A percentile compares a stretch with the other conserved stretches of the same genome.
These are phyloP conservation scores for Xanthoceras sorbifolium DNA, from an alignment of 345 rosid species.

Conservation along the genomic window DNA sequence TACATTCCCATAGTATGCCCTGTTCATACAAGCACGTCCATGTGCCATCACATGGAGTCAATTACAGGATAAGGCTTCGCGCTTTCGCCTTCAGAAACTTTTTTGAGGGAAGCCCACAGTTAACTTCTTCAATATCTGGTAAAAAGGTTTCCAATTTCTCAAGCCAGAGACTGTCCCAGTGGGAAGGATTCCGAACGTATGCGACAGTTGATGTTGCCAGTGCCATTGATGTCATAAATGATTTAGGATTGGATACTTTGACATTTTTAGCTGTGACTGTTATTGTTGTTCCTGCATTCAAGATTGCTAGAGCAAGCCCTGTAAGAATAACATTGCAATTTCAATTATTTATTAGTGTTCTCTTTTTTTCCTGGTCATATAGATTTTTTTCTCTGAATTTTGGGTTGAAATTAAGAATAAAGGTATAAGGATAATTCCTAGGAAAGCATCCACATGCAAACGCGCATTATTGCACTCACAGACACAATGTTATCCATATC, in stretches of 20 bases:
- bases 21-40: conserved; percentile 24
- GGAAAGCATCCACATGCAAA: not conserved
- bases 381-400: not conserved
- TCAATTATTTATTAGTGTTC: not conserved
- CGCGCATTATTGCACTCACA: not conserved
- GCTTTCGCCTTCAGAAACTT: conserved; percentile 34
- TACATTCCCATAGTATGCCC: conserved; percentile 28
- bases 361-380: not conserved
- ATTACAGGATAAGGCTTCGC: conserved; percentile 30
- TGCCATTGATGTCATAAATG: conserved; percentile 92
- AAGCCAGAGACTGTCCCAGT: conserved; percentile 30
- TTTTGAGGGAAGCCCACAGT: conserved; percentile 31
- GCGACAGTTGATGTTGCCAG: conserved; percentile 68
- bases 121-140: conserved; percentile 31
- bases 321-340: conserved; percentile 46
- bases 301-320: conserved; percentile 82
- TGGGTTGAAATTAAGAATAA: not conserved
- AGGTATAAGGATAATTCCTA: not conserved
- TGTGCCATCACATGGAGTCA: conserved; percentile 27
- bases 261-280: conserved; percentile 93
- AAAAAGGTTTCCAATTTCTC: conserved; percentile 35
- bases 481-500: not conserved
- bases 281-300: conserved; percentile 85
- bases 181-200: conserved; percentile 41
- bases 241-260: conserved; percentile 92